phyloP scores from a whole-genome alignment of 495 filamentous ascomycete genomes.

The Thermochaetoides thermophila region DNA sequence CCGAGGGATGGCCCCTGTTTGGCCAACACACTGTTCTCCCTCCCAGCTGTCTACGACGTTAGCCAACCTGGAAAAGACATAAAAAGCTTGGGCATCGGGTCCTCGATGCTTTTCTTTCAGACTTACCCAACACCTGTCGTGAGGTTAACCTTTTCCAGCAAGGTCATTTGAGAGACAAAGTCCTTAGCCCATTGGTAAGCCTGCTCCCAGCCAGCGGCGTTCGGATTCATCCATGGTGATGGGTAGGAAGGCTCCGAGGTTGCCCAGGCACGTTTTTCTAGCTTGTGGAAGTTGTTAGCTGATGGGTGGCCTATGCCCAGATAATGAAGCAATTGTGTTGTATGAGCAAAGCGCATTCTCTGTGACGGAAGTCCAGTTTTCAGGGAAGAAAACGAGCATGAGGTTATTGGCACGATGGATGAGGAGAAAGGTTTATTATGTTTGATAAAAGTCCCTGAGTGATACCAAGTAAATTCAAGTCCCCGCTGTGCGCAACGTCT shows the following conservation, averaged over 20 bases:
- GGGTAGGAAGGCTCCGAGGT: constrained; percentile 54
- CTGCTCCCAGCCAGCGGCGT: constrained; percentile 58
- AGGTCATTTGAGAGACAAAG: constrained; percentile 71
- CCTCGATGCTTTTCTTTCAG: no score
- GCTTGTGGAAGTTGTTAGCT: constrained; percentile 14
- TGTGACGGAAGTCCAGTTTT: no score
- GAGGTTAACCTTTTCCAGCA: constrained; percentile 84
- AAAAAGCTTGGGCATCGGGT: neutral
- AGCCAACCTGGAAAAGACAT: constrained; percentile 3
- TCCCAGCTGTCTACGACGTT: constrained; percentile 48
- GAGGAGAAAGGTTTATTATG: no score
- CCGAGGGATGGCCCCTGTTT: constrained; percentile 54
- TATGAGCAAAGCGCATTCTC: no score
- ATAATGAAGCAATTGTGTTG: constrained; percentile 9
- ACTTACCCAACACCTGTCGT: constrained; percentile 71
- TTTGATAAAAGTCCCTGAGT: no score
- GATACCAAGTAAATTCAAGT: no score
- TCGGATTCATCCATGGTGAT: constrained; percentile 63
- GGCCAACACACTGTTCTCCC: constrained; percentile 65
- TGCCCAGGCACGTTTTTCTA: constrained; percentile 14
- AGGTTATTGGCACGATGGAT: no score
- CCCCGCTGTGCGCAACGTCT: no score
- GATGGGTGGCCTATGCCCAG: constrained; percentile 3
- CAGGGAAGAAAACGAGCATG: no score
- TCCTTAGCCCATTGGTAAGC: constrained; percentile 61